phyloP scores from a whole-genome alignment of 345 rosid species.

The Brassica nigra region DNA sequence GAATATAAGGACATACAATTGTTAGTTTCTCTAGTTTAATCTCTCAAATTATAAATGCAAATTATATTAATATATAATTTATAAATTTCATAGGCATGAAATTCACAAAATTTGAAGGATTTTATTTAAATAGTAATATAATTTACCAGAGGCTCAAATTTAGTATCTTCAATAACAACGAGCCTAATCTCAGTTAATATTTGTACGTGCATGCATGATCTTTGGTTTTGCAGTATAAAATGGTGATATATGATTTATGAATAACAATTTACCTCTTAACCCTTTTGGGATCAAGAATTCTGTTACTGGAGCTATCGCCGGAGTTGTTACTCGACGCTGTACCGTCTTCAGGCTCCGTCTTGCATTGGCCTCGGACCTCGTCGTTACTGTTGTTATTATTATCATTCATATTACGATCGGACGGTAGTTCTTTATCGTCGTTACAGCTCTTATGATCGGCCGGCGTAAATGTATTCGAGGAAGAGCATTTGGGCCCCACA shows the following conservation, averaged over 20 bases:
- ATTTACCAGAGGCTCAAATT: no score
- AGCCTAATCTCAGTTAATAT: neutral
- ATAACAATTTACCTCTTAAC: conserved; percentile 67
- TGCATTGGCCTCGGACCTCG: conserved; percentile 65
- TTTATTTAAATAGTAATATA: no score
- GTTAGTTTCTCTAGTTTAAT: no score
- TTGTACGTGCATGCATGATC: conserved; percentile 43
- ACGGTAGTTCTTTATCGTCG: conserved; percentile 52
- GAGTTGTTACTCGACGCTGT: conserved; percentile 36
- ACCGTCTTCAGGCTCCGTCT: conserved; percentile 39
- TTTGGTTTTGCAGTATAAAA: neutral
- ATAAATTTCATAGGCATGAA: neutral
- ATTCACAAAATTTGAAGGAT: neutral
- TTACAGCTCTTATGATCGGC: conserved; percentile 71
- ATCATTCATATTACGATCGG: conserved; percentile 37
- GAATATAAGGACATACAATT: neutral
- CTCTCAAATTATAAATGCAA: no score
- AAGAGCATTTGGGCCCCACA: conserved; percentile 50
- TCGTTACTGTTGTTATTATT: conserved; percentile 28
- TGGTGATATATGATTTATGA: neutral
- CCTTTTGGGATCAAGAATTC: conserved; percentile 75
- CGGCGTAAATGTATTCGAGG: conserved; percentile 69
- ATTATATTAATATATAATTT: no score
- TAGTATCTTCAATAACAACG: no score
- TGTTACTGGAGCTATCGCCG: conserved; percentile 42